phyloP scores from a whole-genome alignment of 2,329 filamentous ascomycete genomes.

The Dactylellina sp. region DNA sequence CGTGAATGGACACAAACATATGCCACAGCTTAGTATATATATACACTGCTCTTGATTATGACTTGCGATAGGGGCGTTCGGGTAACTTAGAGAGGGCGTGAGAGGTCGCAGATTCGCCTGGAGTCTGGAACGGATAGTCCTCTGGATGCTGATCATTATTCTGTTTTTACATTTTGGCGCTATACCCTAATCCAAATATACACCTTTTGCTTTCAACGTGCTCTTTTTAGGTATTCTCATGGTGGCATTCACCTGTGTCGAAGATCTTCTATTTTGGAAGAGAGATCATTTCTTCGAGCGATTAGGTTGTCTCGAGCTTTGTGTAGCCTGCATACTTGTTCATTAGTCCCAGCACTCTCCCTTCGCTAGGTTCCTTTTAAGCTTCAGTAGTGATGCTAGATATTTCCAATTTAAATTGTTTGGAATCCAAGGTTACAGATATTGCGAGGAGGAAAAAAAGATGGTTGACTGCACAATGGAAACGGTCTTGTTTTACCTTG shows the following conservation, averaged over 20 bases:
- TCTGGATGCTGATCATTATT: neutral
- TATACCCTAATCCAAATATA: neutral
- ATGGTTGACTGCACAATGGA: neutral
- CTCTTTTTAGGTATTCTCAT: too few relatives aligned
- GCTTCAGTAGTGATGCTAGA: too few relatives aligned
- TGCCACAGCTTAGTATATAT: conserved; percentile 69
- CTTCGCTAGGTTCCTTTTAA: neutral
- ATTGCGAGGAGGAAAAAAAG: neutral
- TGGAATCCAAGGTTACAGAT: too few relatives aligned
- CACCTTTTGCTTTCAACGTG: too few relatives aligned
- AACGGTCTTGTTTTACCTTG: conserved; percentile 15
- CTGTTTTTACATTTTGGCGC: too few relatives aligned
- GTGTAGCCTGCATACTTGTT: conserved; percentile 6
- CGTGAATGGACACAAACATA: conserved; percentile 87
- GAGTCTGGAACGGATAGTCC: conserved; percentile 6
- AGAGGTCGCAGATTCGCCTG: conserved; percentile 23
- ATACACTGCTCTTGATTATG: neutral
- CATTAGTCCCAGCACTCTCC: neutral
- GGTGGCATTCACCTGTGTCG: neutral
- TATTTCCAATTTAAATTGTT: too few relatives aligned
- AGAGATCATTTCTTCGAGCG: conserved; percentile 35
- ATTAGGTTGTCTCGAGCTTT: conserved; percentile 34
- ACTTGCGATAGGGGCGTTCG: neutral
- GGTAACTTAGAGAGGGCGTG: neutral
- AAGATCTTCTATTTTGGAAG: conserved; percentile 31